A percentile compares a stretch with the other conserved stretches of the same genome.
phyloP scores from a whole-genome alignment of 805 yeast genomes.

The Cephaloascus albidus region DNA sequence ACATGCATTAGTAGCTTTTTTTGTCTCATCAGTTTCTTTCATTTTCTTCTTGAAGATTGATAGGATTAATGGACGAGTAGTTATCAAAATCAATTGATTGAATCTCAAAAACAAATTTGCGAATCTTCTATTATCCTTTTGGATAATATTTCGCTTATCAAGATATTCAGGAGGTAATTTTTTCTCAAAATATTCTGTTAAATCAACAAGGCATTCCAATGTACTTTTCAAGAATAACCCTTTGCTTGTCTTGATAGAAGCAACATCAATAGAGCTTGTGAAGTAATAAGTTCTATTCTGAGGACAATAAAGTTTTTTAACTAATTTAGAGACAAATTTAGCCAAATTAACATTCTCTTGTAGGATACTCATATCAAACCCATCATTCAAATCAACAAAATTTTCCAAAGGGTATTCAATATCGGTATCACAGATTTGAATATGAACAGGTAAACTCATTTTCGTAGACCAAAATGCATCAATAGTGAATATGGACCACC shows the following conservation, averaged over 20 bases:
- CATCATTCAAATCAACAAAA: constrained; percentile 13
- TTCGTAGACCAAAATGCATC: constrained; percentile 30
- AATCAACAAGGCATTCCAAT: constrained; percentile 15
- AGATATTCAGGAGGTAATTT: constrained; percentile 15
- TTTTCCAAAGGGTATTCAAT: constrained; percentile 30
- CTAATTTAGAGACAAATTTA: constrained; percentile 24
- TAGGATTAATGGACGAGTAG: constrained; percentile 23
- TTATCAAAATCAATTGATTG: constrained; percentile 20
- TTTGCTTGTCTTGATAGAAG: constrained; percentile 28
- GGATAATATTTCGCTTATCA: constrained; percentile 11
- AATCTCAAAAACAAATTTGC: constrained; percentile 26
- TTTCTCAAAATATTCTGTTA: constrained; percentile 21
- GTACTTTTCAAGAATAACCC: constrained; percentile 21
- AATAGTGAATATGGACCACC: constrained; percentile 32
- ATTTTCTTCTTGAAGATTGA: constrained; percentile 16
- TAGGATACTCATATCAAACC: constrained; percentile 19
- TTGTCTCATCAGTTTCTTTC: constrained; percentile 7
- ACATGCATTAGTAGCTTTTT: constrained; percentile 17
- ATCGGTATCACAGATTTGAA: constrained; percentile 32
- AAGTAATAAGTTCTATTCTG: constrained; percentile 24
- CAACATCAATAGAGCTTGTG: constrained; percentile 17
- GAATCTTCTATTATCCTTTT: constrained; percentile 13
- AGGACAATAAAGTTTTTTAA: constrained; percentile 27
- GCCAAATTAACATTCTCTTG: constrained; percentile 29
- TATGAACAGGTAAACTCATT: constrained; percentile 27